Base-by-base conservation (phyloP, 768 basidiomycete genomes). In the Lactarius hatsudake region DNA sequence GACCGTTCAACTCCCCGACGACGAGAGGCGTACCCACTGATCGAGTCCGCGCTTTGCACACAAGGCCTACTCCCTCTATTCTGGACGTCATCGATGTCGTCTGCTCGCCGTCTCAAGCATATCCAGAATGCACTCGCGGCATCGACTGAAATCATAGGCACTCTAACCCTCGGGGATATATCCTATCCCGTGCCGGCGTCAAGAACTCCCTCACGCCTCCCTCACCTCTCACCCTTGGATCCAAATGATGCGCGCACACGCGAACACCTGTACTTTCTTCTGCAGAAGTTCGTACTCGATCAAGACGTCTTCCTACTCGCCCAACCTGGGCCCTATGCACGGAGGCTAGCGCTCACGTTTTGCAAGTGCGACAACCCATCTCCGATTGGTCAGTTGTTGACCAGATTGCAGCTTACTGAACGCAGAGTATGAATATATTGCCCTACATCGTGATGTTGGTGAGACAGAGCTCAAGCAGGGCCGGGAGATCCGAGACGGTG, bases 381-480 rank as follows among this genome's bases (percentile, higher is more conserved):
- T 38, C 26, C 6, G 23, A 32, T 42, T 63, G 23, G 61, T 59
- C 36, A 8, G 26, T 48, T 12, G n/a, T 40, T 66, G 69, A 48
- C 23, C 30, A 18, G 51, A 26, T 28, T 9, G 32, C 38, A 86
- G 85, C 68, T 48, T 87, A 55, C 84, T 88, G 57, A 89, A 89
- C 72, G 75, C 84, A 20, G 87, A 88, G 74, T 89, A 88, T 69
- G 87, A 89, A 71, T 85, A 87, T 68, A 84, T 89, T 65, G 83
- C 86, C 3, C 74, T 89, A 6, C 87, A 89, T 74, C 76, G 87
- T 61, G 87, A 89, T 72, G 84, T 88, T 8, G 87, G 87, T n/a
- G 87, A 88, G 72, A 88, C 87, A 5, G 87, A 89, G 70, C 76
- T 89, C 63, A 89, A 88, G 74, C 87, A 89, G 77, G 87, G 87